Conservation (phyloP, 345 rosid genomes). For the Pistacia integerrima region DNA sequence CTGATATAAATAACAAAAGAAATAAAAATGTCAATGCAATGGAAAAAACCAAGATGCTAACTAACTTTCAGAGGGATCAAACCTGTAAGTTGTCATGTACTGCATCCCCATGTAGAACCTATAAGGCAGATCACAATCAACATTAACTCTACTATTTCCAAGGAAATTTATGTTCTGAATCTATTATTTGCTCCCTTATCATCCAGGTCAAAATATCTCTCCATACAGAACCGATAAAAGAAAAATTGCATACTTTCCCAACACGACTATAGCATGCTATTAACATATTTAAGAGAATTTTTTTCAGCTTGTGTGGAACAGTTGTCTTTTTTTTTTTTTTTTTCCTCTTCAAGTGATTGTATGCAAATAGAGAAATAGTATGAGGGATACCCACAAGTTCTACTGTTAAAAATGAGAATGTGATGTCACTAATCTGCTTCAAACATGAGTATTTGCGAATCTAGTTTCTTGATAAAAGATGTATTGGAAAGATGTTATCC, state of each 20-base stretch:
- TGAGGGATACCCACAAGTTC: neutral
- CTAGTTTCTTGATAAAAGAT: neutral
- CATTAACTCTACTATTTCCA: slow-evolving; percentile 4
- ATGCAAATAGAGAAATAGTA: neutral
- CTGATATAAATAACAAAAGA: slow-evolving; percentile 33
- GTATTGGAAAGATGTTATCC: neutral
- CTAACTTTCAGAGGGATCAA: slow-evolving; percentile 12
- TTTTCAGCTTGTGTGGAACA: too few relatives aligned
- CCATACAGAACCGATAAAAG: neutral
- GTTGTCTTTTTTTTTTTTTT: too few relatives aligned
- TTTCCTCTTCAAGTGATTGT: too few relatives aligned
- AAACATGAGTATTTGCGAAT: neutral
- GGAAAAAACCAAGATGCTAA: neutral
- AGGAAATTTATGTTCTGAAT: neutral
- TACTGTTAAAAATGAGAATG: neutral
- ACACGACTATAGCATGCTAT: neutral
- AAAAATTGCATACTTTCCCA: neutral
- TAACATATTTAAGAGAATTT: neutral
- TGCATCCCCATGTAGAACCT: slow-evolving; percentile 98
- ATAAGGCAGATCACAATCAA: slow-evolving; percentile 19
- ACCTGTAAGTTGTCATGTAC: slow-evolving; percentile 79
- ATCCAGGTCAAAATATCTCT: slow-evolving; percentile 6
- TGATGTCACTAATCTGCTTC: neutral
- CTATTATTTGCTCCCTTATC: neutral
- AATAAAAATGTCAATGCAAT: slow-evolving; percentile 13